Evolutionary conservation across 2,329 filamentous ascomycete species (phyloP), one percentile per base, ranked within the genome.

Genomic region (Verticillium nonalfalfae): DNA sequence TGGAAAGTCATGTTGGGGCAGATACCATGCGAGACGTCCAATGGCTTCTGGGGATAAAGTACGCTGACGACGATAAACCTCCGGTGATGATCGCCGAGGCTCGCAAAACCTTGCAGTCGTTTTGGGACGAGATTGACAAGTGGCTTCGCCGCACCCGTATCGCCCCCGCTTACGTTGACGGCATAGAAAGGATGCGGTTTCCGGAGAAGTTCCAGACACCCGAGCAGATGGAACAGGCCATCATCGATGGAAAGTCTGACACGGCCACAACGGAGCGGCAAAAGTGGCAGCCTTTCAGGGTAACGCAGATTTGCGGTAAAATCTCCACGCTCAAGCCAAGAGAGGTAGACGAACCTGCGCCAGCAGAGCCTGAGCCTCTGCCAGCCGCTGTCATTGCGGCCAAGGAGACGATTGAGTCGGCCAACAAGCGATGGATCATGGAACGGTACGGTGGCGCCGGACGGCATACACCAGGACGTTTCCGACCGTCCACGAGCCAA

Each of bases 21-120:
- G 26, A 55, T 7, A 50, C 26, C 2, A 26, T 59, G 7, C 52
- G 54, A n/a, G 15, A 50, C 10, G 14, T 63, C 10, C 39, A 60
- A 4, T 52, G 55, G 58, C 36, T 61, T n/a, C 52, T 62, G 7
- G 58, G 61, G 7, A 34, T 64, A 7, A 38, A 39, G 4, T 59
- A 61, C 55, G 35, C 38, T 2, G 31, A 59, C 21, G 57, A 59
- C n/a, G 21, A 39, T 7, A 52, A 2, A 18, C 5, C 57, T 7
- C 15, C 33, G 9, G 7, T 35, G 21, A 45, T 31, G 5, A 7
- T 18, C 21, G 26, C 7, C 4, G 38, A 59, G 11, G 39, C 57
- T 15, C 26, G 33, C 5, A 18, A 9, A n/a, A 31, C n/a, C 14
- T 3, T 59, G 26, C 4, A 10, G 21, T 6, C 11, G 15, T 59